phyloP scores from a whole-genome alignment of 2,329 filamentous ascomycete genomes.

The Aspergillus niger region DNA sequence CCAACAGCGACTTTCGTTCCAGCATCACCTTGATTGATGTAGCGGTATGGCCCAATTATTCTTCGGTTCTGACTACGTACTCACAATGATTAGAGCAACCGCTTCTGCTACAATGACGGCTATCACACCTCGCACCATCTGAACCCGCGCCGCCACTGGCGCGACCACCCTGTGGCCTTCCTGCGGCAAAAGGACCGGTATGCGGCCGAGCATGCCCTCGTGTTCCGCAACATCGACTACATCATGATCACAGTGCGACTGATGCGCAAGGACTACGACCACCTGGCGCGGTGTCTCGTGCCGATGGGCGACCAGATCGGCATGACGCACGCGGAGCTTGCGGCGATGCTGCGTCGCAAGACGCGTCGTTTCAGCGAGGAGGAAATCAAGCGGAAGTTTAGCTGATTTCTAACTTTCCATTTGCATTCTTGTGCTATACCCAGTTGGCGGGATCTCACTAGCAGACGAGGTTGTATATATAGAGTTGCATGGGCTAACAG shows the following conservation, averaged over 20 bases:
- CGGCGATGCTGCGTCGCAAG: conserved; percentile 63
- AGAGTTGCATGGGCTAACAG: too few relatives aligned
- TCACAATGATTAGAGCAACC: conserved; percentile 63
- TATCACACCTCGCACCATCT: conserved; percentile 67
- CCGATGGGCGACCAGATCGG: conserved; percentile 71
- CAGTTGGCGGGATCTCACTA: too few relatives aligned
- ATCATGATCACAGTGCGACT: conserved; percentile 71
- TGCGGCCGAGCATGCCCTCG: conserved; percentile 66
- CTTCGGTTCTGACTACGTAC: background rate
- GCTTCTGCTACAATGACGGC: conserved; percentile 80
- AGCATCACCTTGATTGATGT: conserved; percentile 81
- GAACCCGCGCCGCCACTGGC: conserved; percentile 65
- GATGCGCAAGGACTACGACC: conserved; percentile 69
- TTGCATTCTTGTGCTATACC: background rate
- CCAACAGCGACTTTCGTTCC: conserved; percentile 74
- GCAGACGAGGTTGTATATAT: too few relatives aligned
- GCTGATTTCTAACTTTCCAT: background rate
- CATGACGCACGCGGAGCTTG: conserved; percentile 65
- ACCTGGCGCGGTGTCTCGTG: conserved; percentile 70
- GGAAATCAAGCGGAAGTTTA: conserved; percentile 17
- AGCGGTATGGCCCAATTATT: conserved; percentile 56
- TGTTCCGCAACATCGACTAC: conserved; percentile 81
- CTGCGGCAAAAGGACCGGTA: conserved; percentile 69
- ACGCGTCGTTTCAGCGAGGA: conserved; percentile 59
- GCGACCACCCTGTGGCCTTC: conserved; percentile 75